Conservation (phyloP, 805 yeast species). For the Saccharomycopsis synnaedendra region DNA sequence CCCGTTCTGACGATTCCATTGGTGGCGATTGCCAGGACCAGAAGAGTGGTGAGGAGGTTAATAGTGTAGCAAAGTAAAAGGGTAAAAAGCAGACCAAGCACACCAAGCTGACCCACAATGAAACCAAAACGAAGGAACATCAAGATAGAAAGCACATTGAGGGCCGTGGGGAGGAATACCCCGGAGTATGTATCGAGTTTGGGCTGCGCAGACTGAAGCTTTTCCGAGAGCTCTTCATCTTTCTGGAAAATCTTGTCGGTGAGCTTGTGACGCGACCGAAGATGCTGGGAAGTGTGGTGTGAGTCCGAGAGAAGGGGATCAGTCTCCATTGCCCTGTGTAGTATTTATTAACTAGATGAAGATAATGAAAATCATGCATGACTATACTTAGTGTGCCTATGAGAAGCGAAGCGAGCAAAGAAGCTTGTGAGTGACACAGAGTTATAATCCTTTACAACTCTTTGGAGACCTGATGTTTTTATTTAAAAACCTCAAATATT, state of each 20-base stretch:
- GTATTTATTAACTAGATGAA: no score
- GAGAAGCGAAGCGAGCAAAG: no score
- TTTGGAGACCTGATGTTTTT: no score
- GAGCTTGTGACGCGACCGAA: no score
- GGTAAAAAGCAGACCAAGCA: slow-evolving; percentile 61
- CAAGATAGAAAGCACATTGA: slow-evolving; percentile 85
- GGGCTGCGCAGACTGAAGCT: neutral
- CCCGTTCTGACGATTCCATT: slow-evolving; percentile 98
- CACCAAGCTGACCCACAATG: slow-evolving; percentile 89
- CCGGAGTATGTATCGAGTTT: slow-evolving; percentile 81
- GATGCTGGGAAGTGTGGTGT: no score
- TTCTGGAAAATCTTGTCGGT: neutral
- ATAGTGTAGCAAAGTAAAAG: slow-evolving; percentile 67
- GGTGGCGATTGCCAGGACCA: slow-evolving; percentile 92
- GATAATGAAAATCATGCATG: no score
- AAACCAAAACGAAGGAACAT: slow-evolving; percentile 96
- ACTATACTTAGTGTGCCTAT: no score
- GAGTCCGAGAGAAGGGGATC: no score
- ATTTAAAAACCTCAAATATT: no score
- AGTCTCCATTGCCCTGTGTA: no score
- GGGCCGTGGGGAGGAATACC: slow-evolving; percentile 86
- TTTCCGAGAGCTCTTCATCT: neutral
- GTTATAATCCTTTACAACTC: no score
- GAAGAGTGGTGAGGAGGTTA: slow-evolving; percentile 74
- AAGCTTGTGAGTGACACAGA: no score